phyloP scores from a whole-genome alignment of 371 early-diverging fungal species.

The Mortierella sp. region DNA sequence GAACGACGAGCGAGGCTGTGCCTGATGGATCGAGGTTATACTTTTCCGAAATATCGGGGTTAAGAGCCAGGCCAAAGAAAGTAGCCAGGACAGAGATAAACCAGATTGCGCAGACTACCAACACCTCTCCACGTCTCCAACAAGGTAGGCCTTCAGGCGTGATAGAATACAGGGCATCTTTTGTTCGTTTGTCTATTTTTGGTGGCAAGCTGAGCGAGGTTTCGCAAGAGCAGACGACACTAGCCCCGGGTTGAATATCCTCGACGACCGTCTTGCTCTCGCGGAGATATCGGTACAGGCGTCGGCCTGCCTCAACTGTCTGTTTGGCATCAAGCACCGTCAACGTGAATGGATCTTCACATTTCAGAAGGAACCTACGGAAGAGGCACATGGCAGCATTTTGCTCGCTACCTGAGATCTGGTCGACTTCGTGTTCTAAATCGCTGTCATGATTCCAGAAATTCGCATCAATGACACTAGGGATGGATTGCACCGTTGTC shows the following conservation, averaged over 20 bases:
- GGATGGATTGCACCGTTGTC: slow-evolving; percentile 6
- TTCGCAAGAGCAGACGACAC: slow-evolving; percentile 5
- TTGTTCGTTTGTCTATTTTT: not conserved
- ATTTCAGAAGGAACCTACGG: slow-evolving; percentile 3
- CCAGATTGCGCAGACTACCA: slow-evolving; percentile 5
- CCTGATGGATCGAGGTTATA: slow-evolving; percentile 11
- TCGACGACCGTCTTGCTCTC: slow-evolving; percentile 4
- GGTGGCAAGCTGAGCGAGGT: slow-evolving; percentile 8
- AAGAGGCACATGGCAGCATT: slow-evolving; percentile 8
- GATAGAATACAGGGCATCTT: slow-evolving; percentile 3
- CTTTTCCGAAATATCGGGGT: not conserved
- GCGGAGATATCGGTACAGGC: slow-evolving; percentile 10
- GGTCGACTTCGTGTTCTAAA: slow-evolving; percentile 9
- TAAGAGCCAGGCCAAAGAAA: slow-evolving; percentile 2
- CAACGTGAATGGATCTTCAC: not conserved
- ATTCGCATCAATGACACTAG: slow-evolving; percentile 9
- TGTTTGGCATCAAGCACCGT: not conserved
- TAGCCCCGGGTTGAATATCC: not conserved
- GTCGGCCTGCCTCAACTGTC: slow-evolving; percentile 10
- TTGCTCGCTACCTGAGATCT: not conserved
- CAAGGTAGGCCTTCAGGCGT: slow-evolving; percentile 8
- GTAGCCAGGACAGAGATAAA: slow-evolving; percentile 14
- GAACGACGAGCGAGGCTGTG: slow-evolving; percentile 3
- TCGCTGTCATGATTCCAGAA: slow-evolving; percentile 14
- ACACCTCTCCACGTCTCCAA: slow-evolving; percentile 5